Percentiles rank a stretch among this genome's conserved stretches.
Conservation (phyloP, 768 basidiomycete species). For the Lactifluus echinatus region DNA sequence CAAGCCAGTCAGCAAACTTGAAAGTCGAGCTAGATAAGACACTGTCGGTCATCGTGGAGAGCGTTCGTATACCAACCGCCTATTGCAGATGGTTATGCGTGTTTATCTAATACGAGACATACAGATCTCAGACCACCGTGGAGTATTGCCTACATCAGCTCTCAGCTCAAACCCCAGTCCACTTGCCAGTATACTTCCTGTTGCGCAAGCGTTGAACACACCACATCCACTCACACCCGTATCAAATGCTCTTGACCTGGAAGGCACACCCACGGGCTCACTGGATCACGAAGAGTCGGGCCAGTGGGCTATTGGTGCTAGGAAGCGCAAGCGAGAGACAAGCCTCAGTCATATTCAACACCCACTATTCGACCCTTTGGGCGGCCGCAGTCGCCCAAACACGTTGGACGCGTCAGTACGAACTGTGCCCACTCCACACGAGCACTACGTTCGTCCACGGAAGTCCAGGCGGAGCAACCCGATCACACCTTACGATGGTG, state of each 20-base stretch:
- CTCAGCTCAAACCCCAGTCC: not conserved
- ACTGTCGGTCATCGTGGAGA: conserved; percentile 11
- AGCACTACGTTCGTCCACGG: not conserved
- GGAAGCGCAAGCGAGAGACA: conserved; percentile 11
- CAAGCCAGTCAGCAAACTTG: conserved; percentile 12
- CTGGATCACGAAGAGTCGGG: not conserved
- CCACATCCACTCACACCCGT: conserved; percentile 8
- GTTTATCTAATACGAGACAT: too few relatives aligned
- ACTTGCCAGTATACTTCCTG: not conserved
- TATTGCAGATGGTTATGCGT: too few relatives aligned
- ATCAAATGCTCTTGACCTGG: not conserved
- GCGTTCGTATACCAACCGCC: not conserved
- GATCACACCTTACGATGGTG: not conserved
- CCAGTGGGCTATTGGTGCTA: not conserved
- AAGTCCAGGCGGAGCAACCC: conserved; percentile 4
- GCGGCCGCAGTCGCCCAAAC: not conserved
- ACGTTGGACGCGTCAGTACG: not conserved
- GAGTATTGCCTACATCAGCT: not conserved
- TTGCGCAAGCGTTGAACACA: not conserved
- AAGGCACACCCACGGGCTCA: not conserved
- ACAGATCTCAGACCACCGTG: conserved; percentile 3
- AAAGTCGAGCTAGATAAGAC: conserved; percentile 11
- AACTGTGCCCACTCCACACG: not conserved
- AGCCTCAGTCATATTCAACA: not conserved
- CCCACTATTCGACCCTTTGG: not conserved